Evolutionary conservation across 305 asterid species (phyloP).

Genomic region (Rubia tinctorum): DNA sequence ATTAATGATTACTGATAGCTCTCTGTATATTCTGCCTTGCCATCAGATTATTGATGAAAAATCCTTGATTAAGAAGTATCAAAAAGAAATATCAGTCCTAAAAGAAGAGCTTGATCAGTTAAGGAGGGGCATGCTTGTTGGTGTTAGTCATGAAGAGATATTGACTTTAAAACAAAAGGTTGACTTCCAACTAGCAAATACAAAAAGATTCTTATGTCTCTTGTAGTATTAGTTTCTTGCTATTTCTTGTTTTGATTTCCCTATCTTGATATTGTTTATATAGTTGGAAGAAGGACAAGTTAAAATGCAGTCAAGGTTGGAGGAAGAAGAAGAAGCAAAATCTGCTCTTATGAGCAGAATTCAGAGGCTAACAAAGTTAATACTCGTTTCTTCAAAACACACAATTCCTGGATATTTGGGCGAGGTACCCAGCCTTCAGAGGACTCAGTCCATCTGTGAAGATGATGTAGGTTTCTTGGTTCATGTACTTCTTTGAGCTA

Average conservation of each 20-base stretch:
- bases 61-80: slow-evolving; percentile 97
- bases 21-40: slow-evolving; percentile 10
- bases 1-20: background rate
- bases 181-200: slow-evolving; percentile 13
- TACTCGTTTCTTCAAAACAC: slow-evolving; percentile 92
- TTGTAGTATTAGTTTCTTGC: background rate
- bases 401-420: slow-evolving; percentile 62
- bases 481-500: slow-evolving; percentile 13
- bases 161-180: slow-evolving; percentile 89
- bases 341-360: slow-evolving; percentile 97
- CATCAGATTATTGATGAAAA: slow-evolving; percentile 97
- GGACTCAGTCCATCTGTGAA: slow-evolving; percentile 56
- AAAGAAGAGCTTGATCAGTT: slow-evolving; percentile 90
- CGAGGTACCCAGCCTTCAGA: slow-evolving; percentile 55
- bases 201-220: background rate
- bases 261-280: slow-evolving; percentile 16
- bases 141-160: slow-evolving; percentile 85
- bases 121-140: slow-evolving; percentile 72
- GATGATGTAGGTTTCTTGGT: slow-evolving; percentile 63
- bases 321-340: slow-evolving; percentile 99
- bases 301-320: slow-evolving; percentile 98
- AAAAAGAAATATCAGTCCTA: slow-evolving; percentile 86
- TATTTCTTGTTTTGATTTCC: slow-evolving; percentile 15
- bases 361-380: slow-evolving; percentile 94
- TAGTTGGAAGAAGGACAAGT: slow-evolving; percentile 99